Base-by-base conservation (phyloP, 176 grass and related monocot species). In the Carex cristatella region DNA sequence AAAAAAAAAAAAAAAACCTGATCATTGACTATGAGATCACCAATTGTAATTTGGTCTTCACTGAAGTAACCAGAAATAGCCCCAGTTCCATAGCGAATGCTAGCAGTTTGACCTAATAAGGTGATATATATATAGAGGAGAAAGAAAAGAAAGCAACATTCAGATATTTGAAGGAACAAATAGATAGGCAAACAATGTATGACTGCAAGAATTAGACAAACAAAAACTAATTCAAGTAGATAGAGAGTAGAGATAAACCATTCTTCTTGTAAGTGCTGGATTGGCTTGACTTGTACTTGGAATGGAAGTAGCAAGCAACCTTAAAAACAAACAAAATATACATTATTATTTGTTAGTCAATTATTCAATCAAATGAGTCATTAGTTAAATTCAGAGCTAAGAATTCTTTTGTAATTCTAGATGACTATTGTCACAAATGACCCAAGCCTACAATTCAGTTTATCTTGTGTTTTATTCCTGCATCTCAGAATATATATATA, bases 241-340 rank as follows among this genome's bases (percentile, higher is more conserved):
- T 32, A 44, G 86, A 83, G 38, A 37, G 73, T 32, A 44, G 86
- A 85, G 38, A 37, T 90, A 28, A 81, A 99, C 96, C 96, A 12
- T 99, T 95, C 85, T 94, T 92, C 66, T 95, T 88, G 61, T 99
- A 99, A 23, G 88, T 94, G 91, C 81, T 99, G 0, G 96, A 99
- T 79, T 72, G 69, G 19, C 91, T 89, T 6, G 93, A 88, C 85
- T 91, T 99, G 86, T 99, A 99, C 80, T 91, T 92, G 8, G 93
- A 85, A 86, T 99, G 96, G 54, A 99, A 87, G 65, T 90, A 99
- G 85, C 96, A 99, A 81, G 96, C 89, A 63, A 99, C 83, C 96
- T 99, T 87, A 85, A 87, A 66, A 64, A 8, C 8, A 10, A 42
- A 18, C 3, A 28, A 4, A 38, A 80, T 59, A 63, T 38, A 48